Evolutionary conservation across 306 rosid species (phyloP), one percentile per base, ranked within the genome.

Genomic region (Inga laurina): DNA sequence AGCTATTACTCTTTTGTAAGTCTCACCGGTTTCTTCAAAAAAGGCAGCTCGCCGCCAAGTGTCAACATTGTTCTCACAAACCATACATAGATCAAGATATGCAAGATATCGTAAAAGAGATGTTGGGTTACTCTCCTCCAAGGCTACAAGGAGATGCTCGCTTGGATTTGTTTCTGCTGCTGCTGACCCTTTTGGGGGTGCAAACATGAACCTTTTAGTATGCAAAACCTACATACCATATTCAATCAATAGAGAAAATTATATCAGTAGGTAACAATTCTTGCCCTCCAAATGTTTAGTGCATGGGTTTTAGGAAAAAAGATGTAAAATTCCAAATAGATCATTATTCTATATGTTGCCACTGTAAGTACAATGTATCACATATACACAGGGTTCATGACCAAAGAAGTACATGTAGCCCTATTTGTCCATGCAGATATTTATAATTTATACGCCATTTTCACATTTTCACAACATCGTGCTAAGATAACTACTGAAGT

Each of bases 111-210:
- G 93, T 78, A 91, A 92, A 90, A 94, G 97, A 83, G 98, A 94
- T 64, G 88, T 85, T 45, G 95, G 91, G 54, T 81, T 75, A 77
- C 97, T 94, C 82, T 92, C 95, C 87, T 96, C 99, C 95, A 96
- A 71, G 24, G 99, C 98, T 66, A 90, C 87, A 87, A 96, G 97
- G 64, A 96, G 98, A 84, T 90, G 84, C 83, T 96, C 99, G 49
- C 92, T 94, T 43, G 99, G 99, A 87, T 96, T 96, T 80, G 98
- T 94, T 92, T 94, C 97, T 9, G 97, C 97, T 51, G 99, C 99
- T 30, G 99, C 99, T 16, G 98, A 96, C 84, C 99, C 99, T 89
- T 92, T 92, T 52, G 97, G 98, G 41, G 98, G 98, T 0, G 99
- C 99, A 88, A 96, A 94, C 34, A 89, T 54, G 51, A 85, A 90